Base-by-base conservation (phyloP, 2,329 filamentous ascomycete species). In the Fusarium keratoplasticum region DNA sequence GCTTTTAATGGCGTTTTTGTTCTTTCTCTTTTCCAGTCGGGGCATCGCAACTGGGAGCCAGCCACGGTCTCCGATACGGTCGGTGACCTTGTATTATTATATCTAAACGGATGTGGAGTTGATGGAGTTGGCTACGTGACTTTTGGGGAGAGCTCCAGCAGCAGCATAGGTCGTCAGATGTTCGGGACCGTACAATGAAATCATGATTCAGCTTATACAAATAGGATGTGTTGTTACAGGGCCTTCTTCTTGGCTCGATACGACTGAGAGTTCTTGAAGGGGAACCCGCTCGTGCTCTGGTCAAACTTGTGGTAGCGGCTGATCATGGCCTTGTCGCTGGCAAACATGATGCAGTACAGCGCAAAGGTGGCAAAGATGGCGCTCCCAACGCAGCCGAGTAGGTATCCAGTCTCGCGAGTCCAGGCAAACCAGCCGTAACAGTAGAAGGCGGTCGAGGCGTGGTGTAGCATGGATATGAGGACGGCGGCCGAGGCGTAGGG, bases 401-500 rank as follows among this genome's bases (percentile, higher is more conserved):
- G 82, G 78, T 92, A 93, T 0, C 87, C 89, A 13, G 88, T 85
- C 77, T 90, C 87, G 7, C 86, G 85, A 81, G 84, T 84, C 62
- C 84, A 82, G n/a, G 87, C 86, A 83, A 91, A 94, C 80, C 91
- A 88, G 58, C 87, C 87, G 83, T 95, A 96, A 78, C 89, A 87
- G 81, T 94, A 92, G 73, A 91, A 90, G 20, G 91, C 91, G 6
- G 86, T 86, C 0, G 86, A 77, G 20, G 86, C 83, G 81, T 96
- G 93, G 84, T 94, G 93, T 4, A 90, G 70, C 0, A 89, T 89
- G 1, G 93, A 93, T 16, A 95, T 83, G 42, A 91, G 86, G 22
- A 95, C 81, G 2, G 90, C 90, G 3, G 93, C 92, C 40, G 89
- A 84, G 6, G 92, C 92, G 80, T 90, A 92, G 1, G 91, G 91